Evolutionary conservation across 352 stramenopile species (phyloP).

Genomic region (Phytopythium oedochilum): DNA sequence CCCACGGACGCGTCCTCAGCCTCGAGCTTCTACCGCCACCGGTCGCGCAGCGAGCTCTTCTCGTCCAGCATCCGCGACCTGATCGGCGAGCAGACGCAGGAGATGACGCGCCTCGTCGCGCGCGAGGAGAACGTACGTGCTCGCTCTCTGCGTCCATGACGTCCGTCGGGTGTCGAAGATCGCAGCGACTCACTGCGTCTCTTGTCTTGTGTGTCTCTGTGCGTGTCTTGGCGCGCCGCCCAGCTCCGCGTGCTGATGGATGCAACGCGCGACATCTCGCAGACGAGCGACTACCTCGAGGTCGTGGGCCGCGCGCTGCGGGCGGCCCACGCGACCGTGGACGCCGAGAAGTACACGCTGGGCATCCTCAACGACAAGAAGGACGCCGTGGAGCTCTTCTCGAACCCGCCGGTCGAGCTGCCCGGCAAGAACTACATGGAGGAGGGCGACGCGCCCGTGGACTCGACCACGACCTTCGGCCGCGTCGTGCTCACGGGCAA

Average conservation of each 20-base stretch:
- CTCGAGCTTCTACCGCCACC: conserved; percentile 22
- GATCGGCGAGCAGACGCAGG: conserved; percentile 43
- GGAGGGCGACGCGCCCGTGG: conserved; percentile 44
- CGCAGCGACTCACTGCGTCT: too few relatives aligned
- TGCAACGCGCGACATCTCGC: conserved; percentile 52
- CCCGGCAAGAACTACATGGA: conserved; percentile 46
- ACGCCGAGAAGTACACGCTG: conserved; percentile 53
- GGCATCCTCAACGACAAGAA: conserved; percentile 64
- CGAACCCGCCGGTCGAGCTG: conserved; percentile 46
- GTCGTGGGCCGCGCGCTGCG: conserved; percentile 53
- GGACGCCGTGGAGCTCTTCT: conserved; percentile 53
- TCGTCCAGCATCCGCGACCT: conserved; percentile 46
- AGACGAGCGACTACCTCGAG: conserved; percentile 43
- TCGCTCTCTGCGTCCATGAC: too few relatives aligned
- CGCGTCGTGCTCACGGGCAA: conserved; percentile 65
- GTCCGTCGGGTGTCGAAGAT: too few relatives aligned
- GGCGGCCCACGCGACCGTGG: conserved; percentile 39
- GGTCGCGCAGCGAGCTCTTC: conserved; percentile 43
- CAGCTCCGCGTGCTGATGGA: conserved; percentile 63
- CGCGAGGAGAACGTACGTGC: conserved; percentile 48
- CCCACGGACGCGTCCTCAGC: neutral
- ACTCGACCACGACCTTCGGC: conserved; percentile 61
- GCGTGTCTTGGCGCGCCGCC: neutral
- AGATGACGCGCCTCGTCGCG: conserved; percentile 39
- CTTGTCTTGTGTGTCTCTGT: neutral